phyloP scores from a whole-genome alignment of 768 basidiomycete species.

The Leucosporidium scottii region DNA sequence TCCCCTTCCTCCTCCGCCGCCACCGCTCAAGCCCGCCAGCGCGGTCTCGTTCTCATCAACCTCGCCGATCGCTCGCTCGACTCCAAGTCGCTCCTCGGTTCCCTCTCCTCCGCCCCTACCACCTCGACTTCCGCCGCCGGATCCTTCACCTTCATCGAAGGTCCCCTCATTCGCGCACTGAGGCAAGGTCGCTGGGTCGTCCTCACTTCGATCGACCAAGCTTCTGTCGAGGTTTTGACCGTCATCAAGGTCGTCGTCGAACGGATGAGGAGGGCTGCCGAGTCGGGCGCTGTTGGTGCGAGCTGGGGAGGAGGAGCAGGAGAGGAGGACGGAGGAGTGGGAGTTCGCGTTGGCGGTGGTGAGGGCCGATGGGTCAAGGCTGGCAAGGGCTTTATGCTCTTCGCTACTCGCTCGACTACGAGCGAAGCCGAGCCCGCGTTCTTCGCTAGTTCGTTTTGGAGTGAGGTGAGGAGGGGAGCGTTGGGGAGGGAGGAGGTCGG shows the following conservation, averaged over 20 bases:
- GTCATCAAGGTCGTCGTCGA: slow-evolving; percentile 77
- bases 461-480: slow-evolving; percentile 57
- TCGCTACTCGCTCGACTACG: slow-evolving; percentile 62
- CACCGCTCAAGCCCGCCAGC: slow-evolving; percentile 15
- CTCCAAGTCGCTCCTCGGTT: slow-evolving; percentile 83
- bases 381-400: slow-evolving; percentile 70
- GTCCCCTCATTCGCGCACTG: slow-evolving; percentile 81
- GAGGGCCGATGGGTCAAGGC: slow-evolving; percentile 65
- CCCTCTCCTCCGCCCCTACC: slow-evolving; percentile 73
- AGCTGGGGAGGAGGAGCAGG: slow-evolving; percentile 58
- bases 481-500: slow-evolving; percentile 63
- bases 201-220: slow-evolving; percentile 85
- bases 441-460: slow-evolving; percentile 77
- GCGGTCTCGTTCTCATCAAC: slow-evolving; percentile 65
- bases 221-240: slow-evolving; percentile 79
- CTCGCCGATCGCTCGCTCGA: slow-evolving; percentile 94
- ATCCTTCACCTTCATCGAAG: slow-evolving; percentile 88
- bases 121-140: slow-evolving; percentile 5
- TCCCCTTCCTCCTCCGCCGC: slow-evolving; percentile 47
- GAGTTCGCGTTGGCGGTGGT: slow-evolving; percentile 59
- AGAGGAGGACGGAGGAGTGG: slow-evolving; percentile 42
- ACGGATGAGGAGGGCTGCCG: slow-evolving; percentile 43
- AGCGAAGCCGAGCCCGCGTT: slow-evolving; percentile 52
- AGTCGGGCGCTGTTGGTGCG: neutral
- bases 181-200: slow-evolving; percentile 86